Conservation (phyloP, 2,329 filamentous ascomycete genomes). For the Pyrenochaeta sp. region DNA sequence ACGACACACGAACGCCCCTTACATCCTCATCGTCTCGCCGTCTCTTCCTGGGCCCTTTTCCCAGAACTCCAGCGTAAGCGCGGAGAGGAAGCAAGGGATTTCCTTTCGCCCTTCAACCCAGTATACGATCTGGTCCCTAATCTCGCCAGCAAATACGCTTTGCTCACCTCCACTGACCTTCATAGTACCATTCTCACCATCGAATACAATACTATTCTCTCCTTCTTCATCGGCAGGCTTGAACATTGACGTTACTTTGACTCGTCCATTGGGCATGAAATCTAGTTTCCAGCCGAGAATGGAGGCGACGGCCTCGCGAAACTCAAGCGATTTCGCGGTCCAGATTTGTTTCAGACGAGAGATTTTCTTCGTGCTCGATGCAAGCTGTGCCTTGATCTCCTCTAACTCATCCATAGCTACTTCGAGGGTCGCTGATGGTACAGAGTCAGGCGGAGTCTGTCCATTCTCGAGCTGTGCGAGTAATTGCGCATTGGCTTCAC, state of each 20-base stretch:
- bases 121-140: conserved; percentile 86
- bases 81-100: conserved; percentile 91
- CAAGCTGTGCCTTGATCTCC: conserved; percentile 59
- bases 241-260: conserved; percentile 87
- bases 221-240: conserved; percentile 71
- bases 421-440: conserved; percentile 79
- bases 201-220: conserved; percentile 74
- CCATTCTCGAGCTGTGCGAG: conserved; percentile 71
- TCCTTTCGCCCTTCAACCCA: conserved; percentile 95
- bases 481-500: conserved; percentile 84
- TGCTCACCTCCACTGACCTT: conserved; percentile 92
- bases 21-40: conserved; percentile 31
- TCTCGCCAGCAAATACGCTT: conserved; percentile 84
- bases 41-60: conserved; percentile 62
- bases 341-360: conserved; percentile 91
- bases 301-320: conserved; percentile 91
- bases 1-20: too few relatives aligned
- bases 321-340: conserved; percentile 88
- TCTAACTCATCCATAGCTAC: conserved; percentile 77
- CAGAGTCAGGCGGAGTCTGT: conserved; percentile 54
- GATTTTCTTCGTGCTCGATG: conserved; percentile 79
- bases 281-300: conserved; percentile 94
- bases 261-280: conserved; percentile 96
- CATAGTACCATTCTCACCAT: conserved; percentile 95
- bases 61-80: conserved; percentile 91